Percentiles rank a stretch among this genome's conserved stretches.
These are phyloP conservation scores for Quercus cerris DNA, from an alignment of 306 rosid species.

Conservation along the genomic window DNA sequence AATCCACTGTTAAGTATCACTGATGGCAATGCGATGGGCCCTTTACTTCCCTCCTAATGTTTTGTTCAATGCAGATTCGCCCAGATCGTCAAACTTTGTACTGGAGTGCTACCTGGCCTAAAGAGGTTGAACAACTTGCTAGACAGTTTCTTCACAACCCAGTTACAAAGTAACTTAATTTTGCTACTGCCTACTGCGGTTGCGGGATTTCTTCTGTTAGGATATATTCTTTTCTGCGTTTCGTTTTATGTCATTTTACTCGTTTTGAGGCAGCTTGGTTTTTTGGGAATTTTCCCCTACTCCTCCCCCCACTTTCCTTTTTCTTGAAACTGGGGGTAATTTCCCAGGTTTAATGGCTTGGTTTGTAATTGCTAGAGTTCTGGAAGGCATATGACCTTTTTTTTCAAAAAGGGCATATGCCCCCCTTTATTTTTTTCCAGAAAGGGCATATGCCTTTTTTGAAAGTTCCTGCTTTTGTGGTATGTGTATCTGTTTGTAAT, in stretches of 20 bases:
- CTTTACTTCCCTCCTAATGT: not conserved
- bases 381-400: not conserved
- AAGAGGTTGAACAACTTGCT: conserved; percentile 91
- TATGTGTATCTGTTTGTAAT: not conserved
- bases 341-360: not conserved
- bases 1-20: not conserved
- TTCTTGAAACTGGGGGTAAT: not conserved
- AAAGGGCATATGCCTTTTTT: not conserved
- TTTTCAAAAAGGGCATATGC: too few relatives aligned
- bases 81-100: conserved; percentile 95
- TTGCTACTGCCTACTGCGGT: not conserved
- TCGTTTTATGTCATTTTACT: not conserved
- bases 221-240: not conserved
- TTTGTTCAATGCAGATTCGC: conserved; percentile 56
- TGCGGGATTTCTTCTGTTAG: not conserved
- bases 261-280: not conserved
- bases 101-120: conserved; percentile 99
- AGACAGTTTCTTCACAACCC: conserved; percentile 88
- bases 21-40: not conserved
- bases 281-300: not conserved
- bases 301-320: not conserved
- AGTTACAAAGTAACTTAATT: conserved; percentile 61
- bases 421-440: too few relatives aligned
- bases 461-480: not conserved
- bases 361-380: not conserved